phyloP scores from a whole-genome alignment of 768 basidiomycete species.

The Paxillus ammoniavirescens region DNA sequence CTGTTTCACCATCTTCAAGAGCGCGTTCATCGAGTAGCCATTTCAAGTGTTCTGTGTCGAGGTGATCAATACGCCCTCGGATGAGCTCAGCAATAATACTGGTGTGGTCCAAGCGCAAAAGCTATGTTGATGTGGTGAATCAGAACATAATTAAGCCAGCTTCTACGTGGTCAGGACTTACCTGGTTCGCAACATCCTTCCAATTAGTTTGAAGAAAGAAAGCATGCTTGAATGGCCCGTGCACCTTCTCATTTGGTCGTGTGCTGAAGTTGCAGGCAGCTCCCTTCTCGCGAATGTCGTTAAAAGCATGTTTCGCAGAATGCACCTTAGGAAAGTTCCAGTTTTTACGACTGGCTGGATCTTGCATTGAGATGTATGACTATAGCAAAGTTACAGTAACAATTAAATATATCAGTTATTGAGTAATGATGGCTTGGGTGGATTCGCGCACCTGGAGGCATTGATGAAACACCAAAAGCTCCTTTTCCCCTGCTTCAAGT shows the following conservation, averaged over 20 bases:
- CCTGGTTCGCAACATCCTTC: conserved; percentile 32
- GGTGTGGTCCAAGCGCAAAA: background rate
- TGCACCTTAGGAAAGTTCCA: conserved; percentile 37
- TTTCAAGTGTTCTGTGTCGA: background rate
- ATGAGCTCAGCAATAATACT: background rate
- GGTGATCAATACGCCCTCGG: background rate
- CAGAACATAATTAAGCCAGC: too few relatives aligned
- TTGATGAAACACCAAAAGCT: conserved; percentile 16
- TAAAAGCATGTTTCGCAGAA: conserved; percentile 28
- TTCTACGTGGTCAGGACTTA: conserved; percentile 11
- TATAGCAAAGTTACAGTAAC: too few relatives aligned
- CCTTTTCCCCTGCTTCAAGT: conserved; percentile 15
- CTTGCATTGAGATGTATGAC: too few relatives aligned
- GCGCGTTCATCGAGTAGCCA: background rate
- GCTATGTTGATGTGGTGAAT: too few relatives aligned
- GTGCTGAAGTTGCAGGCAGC: conserved; percentile 29
- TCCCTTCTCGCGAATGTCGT: conserved; percentile 33
- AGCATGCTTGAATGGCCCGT: conserved; percentile 22
- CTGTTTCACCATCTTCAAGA: background rate
- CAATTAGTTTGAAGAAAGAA: conserved; percentile 32
- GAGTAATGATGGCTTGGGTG: too few relatives aligned
- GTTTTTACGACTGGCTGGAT: conserved; percentile 20
- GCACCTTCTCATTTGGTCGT: conserved; percentile 29
- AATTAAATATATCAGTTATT: too few relatives aligned
- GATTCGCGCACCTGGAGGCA: conserved; percentile 28